Percentiles rank a stretch among this genome's conserved stretches.
Conservation (phyloP, 106 monocot species). For the Dioscorea alata region DNA sequence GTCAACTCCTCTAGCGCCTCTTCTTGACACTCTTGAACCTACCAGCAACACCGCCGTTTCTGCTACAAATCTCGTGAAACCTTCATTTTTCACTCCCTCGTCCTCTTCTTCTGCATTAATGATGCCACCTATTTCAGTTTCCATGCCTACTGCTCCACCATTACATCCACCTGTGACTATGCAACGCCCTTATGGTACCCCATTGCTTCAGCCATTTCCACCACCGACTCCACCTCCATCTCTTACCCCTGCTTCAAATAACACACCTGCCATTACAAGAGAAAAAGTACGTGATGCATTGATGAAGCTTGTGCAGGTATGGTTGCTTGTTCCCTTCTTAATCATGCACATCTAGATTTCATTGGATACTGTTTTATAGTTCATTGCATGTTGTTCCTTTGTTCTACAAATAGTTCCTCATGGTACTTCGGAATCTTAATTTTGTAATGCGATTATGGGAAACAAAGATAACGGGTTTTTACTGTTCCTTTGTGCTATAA, state of each 20-base stretch:
- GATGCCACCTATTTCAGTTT: conserved; percentile 41
- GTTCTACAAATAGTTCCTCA: too few species aligned
- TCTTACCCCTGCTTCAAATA: conserved; percentile 46
- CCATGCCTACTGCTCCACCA: conserved; percentile 44
- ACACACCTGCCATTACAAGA: conserved; percentile 48
- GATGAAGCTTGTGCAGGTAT: conserved; percentile 70
- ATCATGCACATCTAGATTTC: not conserved
- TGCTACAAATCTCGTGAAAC: conserved; percentile 59
- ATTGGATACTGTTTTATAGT: too few species aligned
- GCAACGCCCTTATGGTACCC: conserved; percentile 65
- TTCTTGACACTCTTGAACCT: conserved; percentile 33
- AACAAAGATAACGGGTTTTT: too few species aligned
- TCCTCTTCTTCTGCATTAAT: conserved; percentile 31
- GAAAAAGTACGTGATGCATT: conserved; percentile 75
- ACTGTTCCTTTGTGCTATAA: too few species aligned
- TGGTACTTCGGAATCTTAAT: too few species aligned
- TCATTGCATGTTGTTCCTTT: too few species aligned
- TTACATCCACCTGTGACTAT: conserved; percentile 57
- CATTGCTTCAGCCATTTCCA: conserved; percentile 87
- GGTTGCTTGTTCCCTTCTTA: not conserved
- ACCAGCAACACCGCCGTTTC: conserved; percentile 4
- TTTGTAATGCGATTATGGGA: too few species aligned
- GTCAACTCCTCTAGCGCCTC: conserved; percentile 32
- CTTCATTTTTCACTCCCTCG: conserved; percentile 61
- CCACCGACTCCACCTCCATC: conserved; percentile 75